Evolutionary conservation across 805 yeast genomes (phyloP).

Genomic region (Kuraishia borneana): DNA sequence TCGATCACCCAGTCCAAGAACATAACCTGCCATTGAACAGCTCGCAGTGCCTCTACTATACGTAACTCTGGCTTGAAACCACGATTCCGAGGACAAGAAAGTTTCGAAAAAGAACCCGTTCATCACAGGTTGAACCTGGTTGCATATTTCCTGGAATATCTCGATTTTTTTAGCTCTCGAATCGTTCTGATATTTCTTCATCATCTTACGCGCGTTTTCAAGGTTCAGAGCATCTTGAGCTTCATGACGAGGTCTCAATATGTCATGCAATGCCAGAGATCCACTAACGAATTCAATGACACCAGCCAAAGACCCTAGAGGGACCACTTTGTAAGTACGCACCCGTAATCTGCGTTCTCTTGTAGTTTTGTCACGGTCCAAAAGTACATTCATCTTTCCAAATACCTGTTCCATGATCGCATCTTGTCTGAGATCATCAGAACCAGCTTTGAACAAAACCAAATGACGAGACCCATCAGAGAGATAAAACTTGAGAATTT

Average conservation of each 20-base stretch:
- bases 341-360: conserved; percentile 47
- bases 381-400: conserved; percentile 64
- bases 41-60: conserved; percentile 78
- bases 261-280: conserved; percentile 60
- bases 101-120: conserved; percentile 59
- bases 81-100: conserved; percentile 54
- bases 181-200: conserved; percentile 46
- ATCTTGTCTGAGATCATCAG: conserved; percentile 92
- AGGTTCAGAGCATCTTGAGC: conserved; percentile 32
- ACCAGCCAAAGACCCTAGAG: conserved; percentile 82
- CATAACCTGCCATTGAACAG: conserved; percentile 75
- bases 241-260: conserved; percentile 54
- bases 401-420: conserved; percentile 97
- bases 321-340: conserved; percentile 82
- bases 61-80: conserved; percentile 56
- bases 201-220: conserved; percentile 48
- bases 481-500: conserved; percentile 46
- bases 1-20: conserved; percentile 90
- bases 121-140: conserved; percentile 53
- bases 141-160: conserved; percentile 34
- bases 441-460: conserved; percentile 69
- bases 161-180: conserved; percentile 30
- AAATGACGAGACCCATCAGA: conserved; percentile 49
- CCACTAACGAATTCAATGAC: conserved; percentile 81
- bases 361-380: conserved; percentile 44